phyloP scores from a whole-genome alignment of 2,329 filamentous ascomycete genomes.

The Penicillium occitanis region DNA sequence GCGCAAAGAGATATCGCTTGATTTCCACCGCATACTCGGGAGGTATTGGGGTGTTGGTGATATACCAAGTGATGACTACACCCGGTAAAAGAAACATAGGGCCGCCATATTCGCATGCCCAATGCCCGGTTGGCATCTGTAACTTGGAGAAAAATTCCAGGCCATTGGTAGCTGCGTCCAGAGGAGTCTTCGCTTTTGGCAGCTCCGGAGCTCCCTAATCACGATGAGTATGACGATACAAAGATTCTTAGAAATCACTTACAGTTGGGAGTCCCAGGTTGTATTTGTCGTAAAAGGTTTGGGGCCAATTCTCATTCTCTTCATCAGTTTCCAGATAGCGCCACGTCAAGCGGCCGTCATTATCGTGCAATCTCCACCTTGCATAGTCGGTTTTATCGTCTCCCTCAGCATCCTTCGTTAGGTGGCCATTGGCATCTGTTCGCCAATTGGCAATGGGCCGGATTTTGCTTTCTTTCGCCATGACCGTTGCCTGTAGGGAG shows the following conservation, averaged over 20 bases:
- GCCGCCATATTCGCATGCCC: conserved; percentile 96
- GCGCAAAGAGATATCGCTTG: conserved; percentile 84
- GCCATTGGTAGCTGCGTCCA: conserved; percentile 78
- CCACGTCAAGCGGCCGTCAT: conserved; percentile 87
- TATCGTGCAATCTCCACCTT: conserved; percentile 81
- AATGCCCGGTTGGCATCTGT: conserved; percentile 85
- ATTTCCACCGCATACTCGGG: conserved; percentile 81
- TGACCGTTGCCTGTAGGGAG: neutral
- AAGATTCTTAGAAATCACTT: conserved; percentile 24
- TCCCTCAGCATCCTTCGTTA: conserved; percentile 35
- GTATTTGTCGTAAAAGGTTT: conserved; percentile 85
- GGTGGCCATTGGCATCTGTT: conserved; percentile 36
- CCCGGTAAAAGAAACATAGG: conserved; percentile 94
- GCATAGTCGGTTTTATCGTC: conserved; percentile 69
- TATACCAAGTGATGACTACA: conserved; percentile 80
- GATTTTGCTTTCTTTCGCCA: conserved; percentile 11
- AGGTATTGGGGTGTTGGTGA: conserved; percentile 82
- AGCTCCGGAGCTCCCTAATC: conserved; percentile 71
- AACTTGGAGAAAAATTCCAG: conserved; percentile 85
- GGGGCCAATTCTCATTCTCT: conserved; percentile 74
- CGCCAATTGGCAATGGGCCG: conserved; percentile 37
- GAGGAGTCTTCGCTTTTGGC: conserved; percentile 66
- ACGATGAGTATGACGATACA: neutral
- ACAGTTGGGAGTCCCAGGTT: conserved; percentile 78
- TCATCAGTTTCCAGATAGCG: conserved; percentile 78